Conservation (phyloP, 176 grass and related monocot genomes). For the Rhipidocladum racemiflorum region DNA sequence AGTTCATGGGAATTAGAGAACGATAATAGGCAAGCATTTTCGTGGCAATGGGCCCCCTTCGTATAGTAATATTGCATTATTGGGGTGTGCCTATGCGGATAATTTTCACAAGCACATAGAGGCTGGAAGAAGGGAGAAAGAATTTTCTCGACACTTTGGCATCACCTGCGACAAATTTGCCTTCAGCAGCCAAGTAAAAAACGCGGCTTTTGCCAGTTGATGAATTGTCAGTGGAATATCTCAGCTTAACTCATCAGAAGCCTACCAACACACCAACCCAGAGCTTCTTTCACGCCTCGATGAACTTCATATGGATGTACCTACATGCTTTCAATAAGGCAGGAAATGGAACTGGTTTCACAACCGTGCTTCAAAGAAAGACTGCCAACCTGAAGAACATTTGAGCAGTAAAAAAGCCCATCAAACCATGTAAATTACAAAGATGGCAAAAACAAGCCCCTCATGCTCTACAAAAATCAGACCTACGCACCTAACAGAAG, state of each 20-base stretch:
- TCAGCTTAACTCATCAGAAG: background rate
- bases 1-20: background rate
- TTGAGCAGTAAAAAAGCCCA: background rate
- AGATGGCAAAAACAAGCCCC: background rate
- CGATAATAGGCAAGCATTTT: background rate
- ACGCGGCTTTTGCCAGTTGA: background rate
- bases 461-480: background rate
- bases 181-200: background rate
- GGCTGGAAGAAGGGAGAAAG: background rate
- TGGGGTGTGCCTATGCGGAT: background rate
- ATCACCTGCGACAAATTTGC: conserved; percentile 9
- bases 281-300: background rate
- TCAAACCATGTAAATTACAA: background rate
- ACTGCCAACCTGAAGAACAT: background rate
- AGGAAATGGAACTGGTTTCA: background rate
- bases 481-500: conserved; percentile 4
- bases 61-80: background rate
- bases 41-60: background rate
- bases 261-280: background rate
- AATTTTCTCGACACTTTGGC: background rate
- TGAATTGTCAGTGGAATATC: background rate
- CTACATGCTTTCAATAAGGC: background rate
- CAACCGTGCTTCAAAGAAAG: background rate
- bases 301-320: background rate
- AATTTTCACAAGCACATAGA: background rate